Evolutionary conservation across 2,329 filamentous ascomycete species (phyloP).

Genomic region (Scedosporium apiospermum): DNA sequence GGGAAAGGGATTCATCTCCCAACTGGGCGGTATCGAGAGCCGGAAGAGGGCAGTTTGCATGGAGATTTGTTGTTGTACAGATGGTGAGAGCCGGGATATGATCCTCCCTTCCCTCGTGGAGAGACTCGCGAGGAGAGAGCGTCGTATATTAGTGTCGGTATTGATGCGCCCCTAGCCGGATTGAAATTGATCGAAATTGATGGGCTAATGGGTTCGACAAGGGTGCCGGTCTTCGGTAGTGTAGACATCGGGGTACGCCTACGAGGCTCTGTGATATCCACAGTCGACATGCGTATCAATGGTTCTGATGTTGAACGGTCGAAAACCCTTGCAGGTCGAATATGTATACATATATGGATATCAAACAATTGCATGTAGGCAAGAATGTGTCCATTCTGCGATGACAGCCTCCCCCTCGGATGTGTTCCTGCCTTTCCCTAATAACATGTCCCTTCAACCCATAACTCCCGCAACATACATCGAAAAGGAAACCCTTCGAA

Average conservation of each 20-base stretch:
- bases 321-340: neutral
- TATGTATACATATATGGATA: conserved; percentile 1
- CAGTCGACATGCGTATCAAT: neutral
- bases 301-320: neutral
- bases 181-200: too few relatives aligned
- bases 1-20: neutral
- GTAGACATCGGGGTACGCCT: too few relatives aligned
- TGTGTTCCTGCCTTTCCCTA: neutral
- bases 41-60: neutral
- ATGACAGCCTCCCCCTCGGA: neutral
- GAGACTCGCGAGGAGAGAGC: neutral
- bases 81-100: neutral
- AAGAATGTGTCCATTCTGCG: neutral
- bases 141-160: neutral
- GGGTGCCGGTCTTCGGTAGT: too few relatives aligned
- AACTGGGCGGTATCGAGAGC: neutral
- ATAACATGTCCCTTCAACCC: neutral
- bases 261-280: neutral
- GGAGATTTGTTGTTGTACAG: neutral
- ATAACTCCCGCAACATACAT: neutral
- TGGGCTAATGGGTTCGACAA: too few relatives aligned
- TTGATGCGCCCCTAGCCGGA: too few relatives aligned
- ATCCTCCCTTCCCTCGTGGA: neutral
- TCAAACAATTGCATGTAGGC: neutral
- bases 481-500: neutral